Evolutionary conservation across 2,329 filamentous ascomycete genomes (phyloP).

Genomic region (Falciphora oryzae): DNA sequence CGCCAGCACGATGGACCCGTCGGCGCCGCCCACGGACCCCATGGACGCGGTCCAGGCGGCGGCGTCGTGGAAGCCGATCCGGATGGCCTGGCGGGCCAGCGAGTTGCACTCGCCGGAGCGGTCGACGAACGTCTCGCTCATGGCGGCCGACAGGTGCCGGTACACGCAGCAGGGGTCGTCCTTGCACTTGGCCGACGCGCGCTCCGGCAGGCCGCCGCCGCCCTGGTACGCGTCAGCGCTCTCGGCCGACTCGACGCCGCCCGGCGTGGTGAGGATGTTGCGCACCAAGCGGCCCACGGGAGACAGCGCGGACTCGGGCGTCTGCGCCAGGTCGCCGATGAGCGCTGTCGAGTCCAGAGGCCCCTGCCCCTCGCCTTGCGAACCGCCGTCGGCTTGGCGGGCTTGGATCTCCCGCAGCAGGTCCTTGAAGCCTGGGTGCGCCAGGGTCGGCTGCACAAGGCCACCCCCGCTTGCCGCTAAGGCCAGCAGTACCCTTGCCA

Average conservation of each 20-base stretch:
- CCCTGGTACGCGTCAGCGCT: conserved; percentile 17
- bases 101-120: conserved; percentile 28
- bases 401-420: not conserved
- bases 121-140: conserved; percentile 28
- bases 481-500: not conserved
- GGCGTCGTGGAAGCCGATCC: conserved; percentile 40
- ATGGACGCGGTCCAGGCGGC: conserved; percentile 31
- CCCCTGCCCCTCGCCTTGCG: too few species aligned
- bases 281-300: conserved; percentile 31
- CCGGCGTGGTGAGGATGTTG: conserved; percentile 27
- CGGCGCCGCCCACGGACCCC: conserved; percentile 34
- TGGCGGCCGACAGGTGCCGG: conserved; percentile 29
- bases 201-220: conserved; percentile 14
- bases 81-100: conserved; percentile 34
- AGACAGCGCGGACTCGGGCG: conserved; percentile 26
- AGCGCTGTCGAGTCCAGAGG: conserved; percentile 31
- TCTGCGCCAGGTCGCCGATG: conserved; percentile 32
- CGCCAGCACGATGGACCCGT: conserved; percentile 36
- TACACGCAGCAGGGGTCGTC: conserved; percentile 28
- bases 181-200: conserved; percentile 21
- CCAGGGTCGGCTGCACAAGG: not conserved
- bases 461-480: too few species aligned
- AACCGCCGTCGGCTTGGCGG: too few species aligned
- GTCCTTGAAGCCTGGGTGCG: not conserved
- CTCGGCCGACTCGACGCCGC: conserved; percentile 13